Evolutionary conservation across 306 rosid genomes (phyloP), one percentile per base, ranked within the genome.

Genomic region (Vicia villosa): DNA sequence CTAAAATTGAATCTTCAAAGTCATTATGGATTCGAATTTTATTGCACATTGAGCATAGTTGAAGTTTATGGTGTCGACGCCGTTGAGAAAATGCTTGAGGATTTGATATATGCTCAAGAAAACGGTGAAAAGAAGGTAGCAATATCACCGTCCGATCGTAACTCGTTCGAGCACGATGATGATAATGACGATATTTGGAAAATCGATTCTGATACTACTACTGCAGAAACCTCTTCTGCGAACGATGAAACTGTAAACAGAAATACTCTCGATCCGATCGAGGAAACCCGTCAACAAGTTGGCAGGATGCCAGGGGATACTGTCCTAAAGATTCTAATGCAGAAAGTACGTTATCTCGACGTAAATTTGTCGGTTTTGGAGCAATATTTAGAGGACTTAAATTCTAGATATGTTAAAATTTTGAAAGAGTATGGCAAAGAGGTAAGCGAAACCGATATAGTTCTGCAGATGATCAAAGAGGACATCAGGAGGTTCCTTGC

Each of bases 291-390:
- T 24, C 96, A 80, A 64, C 93, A 86, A 74, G 84, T 76, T 63
- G 89, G 91, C 40, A 80, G 98, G 85, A 87, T 93, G 91, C 98
- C 97, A 1, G 97, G 98, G 41, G 98, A 93, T 69, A 85, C 97
- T 5, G 97, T 87, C 82, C 95, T 94, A 59, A 94, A 94, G 81
- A 87, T 94, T 78, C 74, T 94, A n/a, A 89, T 86, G 87, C 96
- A 95, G 86, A 95, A 91, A 84, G 97, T 89, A 37, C 97, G 85
- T 10, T 82, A 86, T 6, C 78, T 95, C 40, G 97, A 89, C 61
- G 54, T 80, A 45, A 91, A 83, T 80, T 80, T 95, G 37, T 86
- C 92, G 42, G 91, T 91, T 66, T 75, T 95, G 73, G 99, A 91
- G 84, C 91, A 83, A 58, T 95, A 89, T 66, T 72, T 95, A 63